Base-by-base conservation (phyloP, 1,139 yeast genomes). In the Debaryomyces coudertii region DNA sequence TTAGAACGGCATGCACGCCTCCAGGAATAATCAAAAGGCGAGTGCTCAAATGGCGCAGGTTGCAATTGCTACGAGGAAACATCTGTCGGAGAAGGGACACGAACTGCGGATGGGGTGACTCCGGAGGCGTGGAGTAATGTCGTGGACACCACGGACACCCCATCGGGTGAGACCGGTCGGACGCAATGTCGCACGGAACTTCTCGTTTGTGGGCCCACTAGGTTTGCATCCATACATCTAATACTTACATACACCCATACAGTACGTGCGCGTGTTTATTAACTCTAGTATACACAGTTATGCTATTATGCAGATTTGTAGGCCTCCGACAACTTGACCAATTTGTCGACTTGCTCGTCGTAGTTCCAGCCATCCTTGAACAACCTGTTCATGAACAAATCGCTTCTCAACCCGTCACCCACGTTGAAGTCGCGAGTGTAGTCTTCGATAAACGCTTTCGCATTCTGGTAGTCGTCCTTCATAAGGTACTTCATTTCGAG, bases 321-420 rank as follows among this genome's bases (percentile, higher is more conserved):
- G 37, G 43, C 40, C 6, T 34, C 36, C 7, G 45, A 25, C 28
- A 45, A 45, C 24, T 20, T 33, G 8, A 45, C 38, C 22, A 48
- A 16, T 28, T 54, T 53, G 12, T 51, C 40, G 12, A 63, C 56
- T 45, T 61, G 60, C 5, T 46, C 38, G 7, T 47, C 49, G 47
- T 48, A 62, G 22, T 53, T 51, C 44, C 54, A 51, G 24, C 50
- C 53, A 46, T 58, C 55, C 35, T 50, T 40, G 44, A 52, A 54
- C 11, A 64, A 46, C 25, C 53, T 56, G 47, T 60, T 53, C 56
- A 66, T 57, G 48, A 67, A 69, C 24, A 57, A 50, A 49, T 70
- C 76, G 4, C 62, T 59, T 40, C 60, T 46, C 30, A 63, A 45
- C 4, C 60, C 52, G 6, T 43, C 46, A 7, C 62, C 62, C 8